These are phyloP conservation scores for Candida krabiensis DNA, from an alignment of 805 yeast genomes.

Conservation along the genomic window DNA sequence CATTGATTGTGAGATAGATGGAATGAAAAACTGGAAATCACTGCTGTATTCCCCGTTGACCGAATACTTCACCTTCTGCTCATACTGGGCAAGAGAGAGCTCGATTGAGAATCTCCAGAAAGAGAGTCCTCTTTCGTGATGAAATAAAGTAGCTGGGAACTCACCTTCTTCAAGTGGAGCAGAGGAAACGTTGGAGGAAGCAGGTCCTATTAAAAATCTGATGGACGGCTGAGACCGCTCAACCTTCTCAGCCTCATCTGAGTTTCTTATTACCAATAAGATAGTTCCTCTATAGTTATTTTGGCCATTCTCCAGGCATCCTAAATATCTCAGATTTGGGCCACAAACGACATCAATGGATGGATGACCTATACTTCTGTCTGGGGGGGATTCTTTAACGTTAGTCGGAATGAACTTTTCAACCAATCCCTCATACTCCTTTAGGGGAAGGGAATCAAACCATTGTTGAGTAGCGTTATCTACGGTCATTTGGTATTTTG, in stretches of 20 bases:
- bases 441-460: constrained; percentile 32
- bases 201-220: constrained; percentile 38
- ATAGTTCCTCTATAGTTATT: constrained; percentile 66
- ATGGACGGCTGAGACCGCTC: constrained; percentile 28
- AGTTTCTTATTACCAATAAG: constrained; percentile 58
- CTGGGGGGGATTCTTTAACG: constrained; percentile 22
- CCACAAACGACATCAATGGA: constrained; percentile 62
- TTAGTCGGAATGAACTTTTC: constrained; percentile 21
- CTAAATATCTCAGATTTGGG: constrained; percentile 70
- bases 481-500: constrained; percentile 10
- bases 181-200: constrained; percentile 14
- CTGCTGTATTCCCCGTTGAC: constrained; percentile 45
- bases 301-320: constrained; percentile 52
- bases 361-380: constrained; percentile 28
- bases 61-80: constrained; percentile 63
- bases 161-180: constrained; percentile 36
- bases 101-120: constrained; percentile 70
- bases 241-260: constrained; percentile 16
- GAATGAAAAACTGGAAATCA: constrained; percentile 67
- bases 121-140: constrained; percentile 42
- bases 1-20: constrained; percentile 65
- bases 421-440: constrained; percentile 22
- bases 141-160: constrained; percentile 47
- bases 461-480: constrained; percentile 18
- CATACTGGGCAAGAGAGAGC: constrained; percentile 46